Conservation (phyloP, 139 green algal genomes). For the Edaphochlamys debaryana region DNA sequence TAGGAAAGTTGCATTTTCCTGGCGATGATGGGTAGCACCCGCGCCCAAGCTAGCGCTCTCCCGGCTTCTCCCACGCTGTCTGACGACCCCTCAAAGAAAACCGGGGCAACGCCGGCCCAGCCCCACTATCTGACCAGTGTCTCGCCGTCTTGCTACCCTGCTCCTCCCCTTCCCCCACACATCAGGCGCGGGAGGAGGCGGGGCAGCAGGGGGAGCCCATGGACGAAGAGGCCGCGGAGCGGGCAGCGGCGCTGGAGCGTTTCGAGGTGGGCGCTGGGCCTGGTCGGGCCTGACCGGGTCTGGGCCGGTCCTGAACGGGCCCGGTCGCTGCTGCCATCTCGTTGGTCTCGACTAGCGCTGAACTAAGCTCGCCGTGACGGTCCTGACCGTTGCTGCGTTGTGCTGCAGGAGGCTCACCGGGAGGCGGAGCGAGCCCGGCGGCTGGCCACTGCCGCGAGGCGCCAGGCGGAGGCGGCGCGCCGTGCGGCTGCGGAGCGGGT, state of each 20-base stretch:
- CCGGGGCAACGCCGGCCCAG: too few species aligned
- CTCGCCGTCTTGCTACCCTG: not conserved
- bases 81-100: too few species aligned
- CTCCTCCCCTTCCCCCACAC: not conserved
- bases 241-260: conserved; percentile 5
- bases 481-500: conserved; percentile 10
- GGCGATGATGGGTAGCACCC: too few species aligned
- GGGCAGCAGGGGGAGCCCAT: not conserved
- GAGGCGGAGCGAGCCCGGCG: conserved; percentile 10
- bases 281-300: not conserved
- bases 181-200: not conserved
- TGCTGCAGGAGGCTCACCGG: not conserved
- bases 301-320: not conserved
- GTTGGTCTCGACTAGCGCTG: too few species aligned
- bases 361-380: not conserved
- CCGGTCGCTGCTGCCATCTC: not conserved
- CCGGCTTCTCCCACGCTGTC: too few species aligned
- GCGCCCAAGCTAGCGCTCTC: too few species aligned
- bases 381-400: not conserved
- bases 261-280: not conserved
- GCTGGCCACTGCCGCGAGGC: conserved; percentile 8
- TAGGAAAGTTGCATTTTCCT: too few species aligned
- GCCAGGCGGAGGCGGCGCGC: not conserved
- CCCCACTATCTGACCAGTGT: too few species aligned
- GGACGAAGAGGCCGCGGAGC: not conserved